Conservation (phyloP, 495 filamentous ascomycete genomes). For the Penicillium simplicissimum region DNA sequence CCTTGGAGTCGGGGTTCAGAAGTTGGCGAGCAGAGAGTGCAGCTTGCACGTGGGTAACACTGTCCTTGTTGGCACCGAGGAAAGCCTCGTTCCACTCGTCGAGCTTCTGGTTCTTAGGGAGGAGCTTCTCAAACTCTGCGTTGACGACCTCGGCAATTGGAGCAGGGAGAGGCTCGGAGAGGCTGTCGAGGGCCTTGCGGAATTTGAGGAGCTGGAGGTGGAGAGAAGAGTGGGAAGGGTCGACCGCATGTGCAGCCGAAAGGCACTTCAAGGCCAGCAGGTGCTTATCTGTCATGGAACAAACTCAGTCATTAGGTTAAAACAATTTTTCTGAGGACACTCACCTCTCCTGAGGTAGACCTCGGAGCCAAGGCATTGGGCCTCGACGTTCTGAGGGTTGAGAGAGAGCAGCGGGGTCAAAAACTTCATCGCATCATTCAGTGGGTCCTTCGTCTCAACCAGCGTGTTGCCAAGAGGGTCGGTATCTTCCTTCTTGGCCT, state of each 20-base stretch:
- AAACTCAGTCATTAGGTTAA: constrained; percentile 22
- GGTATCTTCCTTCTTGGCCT: constrained; percentile 76
- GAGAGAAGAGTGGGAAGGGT: constrained; percentile 70
- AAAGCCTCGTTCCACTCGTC: constrained; percentile 69
- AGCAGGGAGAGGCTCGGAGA: constrained; percentile 55
- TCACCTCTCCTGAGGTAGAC: constrained; percentile 78
- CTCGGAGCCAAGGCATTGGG: constrained; percentile 85
- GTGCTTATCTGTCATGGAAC: constrained; percentile 65
- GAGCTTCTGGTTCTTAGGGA: constrained; percentile 58
- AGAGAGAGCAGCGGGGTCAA: constrained; percentile 75
- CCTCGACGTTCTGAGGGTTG: constrained; percentile 77
- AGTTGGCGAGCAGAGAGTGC: constrained; percentile 60
- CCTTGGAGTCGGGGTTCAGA: constrained; percentile 57
- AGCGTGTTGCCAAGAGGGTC: constrained; percentile 83
- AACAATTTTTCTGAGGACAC: constrained; percentile 25
- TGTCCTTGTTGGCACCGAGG: constrained; percentile 60
- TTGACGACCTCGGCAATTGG: constrained; percentile 67
- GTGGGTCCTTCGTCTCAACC: constrained; percentile 74
- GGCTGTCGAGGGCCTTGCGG: constrained; percentile 59
- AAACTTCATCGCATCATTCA: constrained; percentile 87
- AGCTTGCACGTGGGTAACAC: constrained; percentile 61
- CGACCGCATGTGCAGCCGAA: constrained; percentile 66
- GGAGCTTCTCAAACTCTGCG: constrained; percentile 58
- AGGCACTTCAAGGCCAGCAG: constrained; percentile 84
- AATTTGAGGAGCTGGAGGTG: constrained; percentile 76